These are phyloP conservation scores for Fusarium globosum DNA, from an alignment of 2,329 filamentous ascomycete species.

Conservation along the genomic window DNA sequence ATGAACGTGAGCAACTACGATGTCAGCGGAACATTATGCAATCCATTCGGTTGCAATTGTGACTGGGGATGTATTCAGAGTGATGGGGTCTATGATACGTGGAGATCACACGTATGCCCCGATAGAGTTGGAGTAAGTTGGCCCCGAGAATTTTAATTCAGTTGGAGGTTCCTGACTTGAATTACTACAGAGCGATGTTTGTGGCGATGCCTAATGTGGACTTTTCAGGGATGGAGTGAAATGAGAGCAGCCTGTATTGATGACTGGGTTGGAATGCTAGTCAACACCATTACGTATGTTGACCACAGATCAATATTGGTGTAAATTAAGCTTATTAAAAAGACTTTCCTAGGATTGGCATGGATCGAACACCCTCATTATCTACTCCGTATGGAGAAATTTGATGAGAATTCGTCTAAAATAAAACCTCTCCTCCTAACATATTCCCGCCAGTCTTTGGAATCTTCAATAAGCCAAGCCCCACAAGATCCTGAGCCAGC, in stretches of 20 bases:
- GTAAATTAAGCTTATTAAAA: background rate
- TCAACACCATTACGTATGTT: background rate
- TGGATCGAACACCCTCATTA: no score
- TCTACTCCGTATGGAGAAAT: no score
- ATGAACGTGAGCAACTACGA: background rate
- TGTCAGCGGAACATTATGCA: background rate
- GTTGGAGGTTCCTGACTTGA: background rate
- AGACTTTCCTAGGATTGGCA: background rate
- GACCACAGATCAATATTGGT: background rate
- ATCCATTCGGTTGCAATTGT: background rate
- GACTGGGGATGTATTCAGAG: constrained; percentile 7
- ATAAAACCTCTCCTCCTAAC: background rate
- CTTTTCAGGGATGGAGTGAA: accelerated
- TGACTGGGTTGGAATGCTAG: background rate
- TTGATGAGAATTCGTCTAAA: no score
- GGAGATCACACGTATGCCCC: background rate
- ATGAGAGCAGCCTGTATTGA: background rate
- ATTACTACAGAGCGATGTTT: background rate
- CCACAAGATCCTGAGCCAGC: background rate
- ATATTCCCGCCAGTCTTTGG: background rate
- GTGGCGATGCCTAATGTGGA: accelerated
- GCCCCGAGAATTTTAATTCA: accelerated
- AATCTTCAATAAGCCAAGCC: background rate
- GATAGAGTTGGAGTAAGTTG: constrained; percentile 1
- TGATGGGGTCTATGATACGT: background rate